Evolutionary conservation across 495 filamentous ascomycete species (phyloP).

Genomic region (Tricharina praecox): DNA sequence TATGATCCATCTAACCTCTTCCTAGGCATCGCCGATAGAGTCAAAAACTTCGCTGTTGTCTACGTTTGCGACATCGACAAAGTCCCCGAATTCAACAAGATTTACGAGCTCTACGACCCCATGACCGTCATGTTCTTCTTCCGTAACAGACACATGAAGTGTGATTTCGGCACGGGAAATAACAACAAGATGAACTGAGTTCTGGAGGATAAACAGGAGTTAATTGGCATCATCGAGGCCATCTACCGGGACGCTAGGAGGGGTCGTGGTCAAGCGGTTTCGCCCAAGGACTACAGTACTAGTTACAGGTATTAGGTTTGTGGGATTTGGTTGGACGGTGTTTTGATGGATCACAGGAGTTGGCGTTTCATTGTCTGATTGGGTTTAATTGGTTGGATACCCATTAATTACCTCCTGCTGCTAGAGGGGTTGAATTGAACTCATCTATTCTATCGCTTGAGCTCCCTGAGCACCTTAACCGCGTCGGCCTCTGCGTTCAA

Average conservation of each 20-base stretch:
- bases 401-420: not conserved
- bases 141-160: slow-evolving; percentile 98
- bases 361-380: not conserved
- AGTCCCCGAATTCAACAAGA: slow-evolving; percentile 92
- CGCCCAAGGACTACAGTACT: slow-evolving; percentile 53
- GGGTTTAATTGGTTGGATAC: not conserved
- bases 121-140: slow-evolving; percentile 74
- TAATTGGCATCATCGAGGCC: slow-evolving; percentile 97
- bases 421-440: too few relatives aligned
- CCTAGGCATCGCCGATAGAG: slow-evolving; percentile 51
- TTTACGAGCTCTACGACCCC: slow-evolving; percentile 51
- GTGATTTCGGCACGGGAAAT: slow-evolving; percentile 94
- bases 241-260: slow-evolving; percentile 97
- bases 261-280: slow-evolving; percentile 85
- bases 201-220: slow-evolving; percentile 91
- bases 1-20: slow-evolving; percentile 11
- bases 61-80: slow-evolving; percentile 95
- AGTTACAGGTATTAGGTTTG: slow-evolving; percentile 23
- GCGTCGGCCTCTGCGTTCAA: slow-evolving; percentile 61
- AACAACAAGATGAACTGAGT: slow-evolving; percentile 99
- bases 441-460: slow-evolving; percentile 14
- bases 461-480: slow-evolving; percentile 47
- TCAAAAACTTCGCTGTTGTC: slow-evolving; percentile 85
- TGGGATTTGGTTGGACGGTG: not conserved
- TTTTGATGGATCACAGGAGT: not conserved